Conservation (phyloP, 352 stramenopile genomes). For the Globisporangium paddicum region DNA sequence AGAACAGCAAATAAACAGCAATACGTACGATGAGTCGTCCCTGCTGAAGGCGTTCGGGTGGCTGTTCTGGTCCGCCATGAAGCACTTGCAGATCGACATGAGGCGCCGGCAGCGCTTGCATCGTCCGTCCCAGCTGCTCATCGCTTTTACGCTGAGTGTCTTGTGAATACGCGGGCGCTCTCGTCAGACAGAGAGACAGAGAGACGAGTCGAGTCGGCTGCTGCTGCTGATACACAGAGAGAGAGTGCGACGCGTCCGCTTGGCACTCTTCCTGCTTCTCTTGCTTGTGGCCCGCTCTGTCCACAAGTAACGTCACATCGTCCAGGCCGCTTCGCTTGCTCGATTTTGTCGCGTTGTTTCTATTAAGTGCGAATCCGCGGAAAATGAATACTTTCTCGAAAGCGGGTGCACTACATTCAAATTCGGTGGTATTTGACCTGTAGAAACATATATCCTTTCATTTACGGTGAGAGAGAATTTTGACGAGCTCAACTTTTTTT, state of each 20-base stretch:
- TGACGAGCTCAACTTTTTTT: not conserved
- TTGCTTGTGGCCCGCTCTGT: not conserved
- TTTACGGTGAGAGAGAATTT: not conserved
- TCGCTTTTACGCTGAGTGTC: not conserved
- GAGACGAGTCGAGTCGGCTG: not conserved
- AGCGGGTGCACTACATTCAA: no score
- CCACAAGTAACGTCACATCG: slow-evolving; percentile 9
- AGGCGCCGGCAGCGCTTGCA: slow-evolving; percentile 13
- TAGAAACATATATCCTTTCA: not conserved
- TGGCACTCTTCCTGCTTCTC: not conserved
- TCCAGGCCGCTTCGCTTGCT: slow-evolving; percentile 7
- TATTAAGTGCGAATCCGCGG: no score
- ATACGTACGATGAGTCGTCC: slow-evolving; percentile 2
- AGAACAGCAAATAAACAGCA: not conserved
- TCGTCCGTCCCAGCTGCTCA: slow-evolving; percentile 17
- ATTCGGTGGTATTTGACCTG: not conserved
- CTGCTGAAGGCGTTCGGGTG: slow-evolving; percentile 4
- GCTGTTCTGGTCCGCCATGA: slow-evolving; percentile 8
- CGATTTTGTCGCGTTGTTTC: no score
- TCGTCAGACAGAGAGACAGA: not conserved
- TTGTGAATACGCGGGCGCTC: not conserved
- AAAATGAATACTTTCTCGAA: not conserved
- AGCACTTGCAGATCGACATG: slow-evolving; percentile 20
- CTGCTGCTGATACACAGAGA: not conserved
- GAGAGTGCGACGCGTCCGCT: not conserved